phyloP scores from a whole-genome alignment of 2,329 filamentous ascomycete species.

The Amesomyces nigricolor region DNA sequence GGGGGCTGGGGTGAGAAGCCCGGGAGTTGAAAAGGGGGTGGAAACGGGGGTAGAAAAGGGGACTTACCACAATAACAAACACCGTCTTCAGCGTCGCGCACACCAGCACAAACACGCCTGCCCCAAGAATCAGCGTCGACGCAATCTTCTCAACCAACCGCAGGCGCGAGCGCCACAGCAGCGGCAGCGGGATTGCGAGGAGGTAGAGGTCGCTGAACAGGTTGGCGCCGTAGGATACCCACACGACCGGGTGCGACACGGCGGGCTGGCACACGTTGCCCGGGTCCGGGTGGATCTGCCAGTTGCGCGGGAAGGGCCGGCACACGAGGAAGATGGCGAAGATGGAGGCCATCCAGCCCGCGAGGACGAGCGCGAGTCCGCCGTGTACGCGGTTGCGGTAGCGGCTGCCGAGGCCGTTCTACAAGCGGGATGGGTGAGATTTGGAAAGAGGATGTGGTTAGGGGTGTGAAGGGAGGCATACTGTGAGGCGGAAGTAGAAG shows the following conservation, averaged over 20 bases:
- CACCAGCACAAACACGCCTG: constrained; percentile 34
- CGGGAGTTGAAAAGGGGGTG: background rate
- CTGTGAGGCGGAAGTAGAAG: constrained; percentile 49
- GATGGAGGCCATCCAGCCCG: constrained; percentile 42
- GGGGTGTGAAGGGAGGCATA: constrained; percentile 13
- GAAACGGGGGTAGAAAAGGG: background rate
- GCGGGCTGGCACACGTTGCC: constrained; percentile 46
- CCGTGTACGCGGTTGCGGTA: constrained; percentile 41
- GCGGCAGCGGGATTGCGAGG: constrained; percentile 48
- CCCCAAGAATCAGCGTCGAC: constrained; percentile 32
- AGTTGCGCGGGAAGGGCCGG: constrained; percentile 43
- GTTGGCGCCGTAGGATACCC: constrained; percentile 45
- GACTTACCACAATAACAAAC: constrained; percentile 31
- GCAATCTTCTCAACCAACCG: constrained; percentile 33
- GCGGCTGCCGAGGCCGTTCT: constrained; percentile 31
- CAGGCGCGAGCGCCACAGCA: constrained; percentile 33
- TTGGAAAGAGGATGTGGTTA: background rate
- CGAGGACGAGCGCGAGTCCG: constrained; percentile 41
- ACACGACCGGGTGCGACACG: constrained; percentile 42
- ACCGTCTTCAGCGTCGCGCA: constrained; percentile 33
- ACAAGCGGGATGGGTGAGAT: constrained; percentile 26
- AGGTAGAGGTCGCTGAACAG: constrained; percentile 48
- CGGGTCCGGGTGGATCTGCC: constrained; percentile 50
- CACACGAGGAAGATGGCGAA: constrained; percentile 44
- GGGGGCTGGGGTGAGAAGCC: too few species aligned